Conservation (phyloP, 306 rosid species). For the Quercus bicolor region DNA sequence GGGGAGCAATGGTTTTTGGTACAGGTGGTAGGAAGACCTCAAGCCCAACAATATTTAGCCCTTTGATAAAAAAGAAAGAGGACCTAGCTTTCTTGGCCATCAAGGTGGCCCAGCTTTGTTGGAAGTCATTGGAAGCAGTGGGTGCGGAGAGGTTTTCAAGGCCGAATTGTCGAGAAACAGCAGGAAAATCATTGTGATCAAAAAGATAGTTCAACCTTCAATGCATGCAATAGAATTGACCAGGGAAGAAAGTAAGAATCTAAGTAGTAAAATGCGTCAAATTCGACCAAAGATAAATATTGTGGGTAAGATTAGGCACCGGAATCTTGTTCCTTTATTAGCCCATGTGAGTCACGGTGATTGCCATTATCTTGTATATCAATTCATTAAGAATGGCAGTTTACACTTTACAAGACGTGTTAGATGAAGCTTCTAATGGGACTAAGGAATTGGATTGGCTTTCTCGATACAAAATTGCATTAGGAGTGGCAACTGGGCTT, state of each 20-base stretch:
- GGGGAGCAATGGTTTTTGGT: too few species aligned
- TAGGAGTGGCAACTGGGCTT: conserved; percentile 73
- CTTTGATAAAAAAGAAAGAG: conserved; percentile 51
- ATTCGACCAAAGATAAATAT: conserved; percentile 73
- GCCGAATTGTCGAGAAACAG: conserved; percentile 57
- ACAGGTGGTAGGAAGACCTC: neutral
- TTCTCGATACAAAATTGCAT: conserved; percentile 54
- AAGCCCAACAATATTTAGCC: conserved; percentile 67
- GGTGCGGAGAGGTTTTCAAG: conserved; percentile 72
- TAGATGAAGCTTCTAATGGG: conserved; percentile 35
- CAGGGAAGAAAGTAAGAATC: conserved; percentile 58
- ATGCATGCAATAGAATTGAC: conserved; percentile 48
- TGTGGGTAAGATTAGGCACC: conserved; percentile 76
- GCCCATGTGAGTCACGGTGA: conserved; percentile 64
- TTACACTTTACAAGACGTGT: conserved; percentile 42
- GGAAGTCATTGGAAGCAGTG: conserved; percentile 64
- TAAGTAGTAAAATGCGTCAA: conserved; percentile 77
- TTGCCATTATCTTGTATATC: conserved; percentile 73
- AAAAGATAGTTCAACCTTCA: conserved; percentile 69
- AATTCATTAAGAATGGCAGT: conserved; percentile 89
- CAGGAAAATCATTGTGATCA: conserved; percentile 67
- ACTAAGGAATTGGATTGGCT: conserved; percentile 55
- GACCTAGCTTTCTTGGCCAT: conserved; percentile 76
- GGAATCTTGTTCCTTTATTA: conserved; percentile 69
- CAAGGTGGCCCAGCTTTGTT: conserved; percentile 52